Evolutionary conservation across 2,329 filamentous ascomycete genomes (phyloP).

Genomic region (Stylonectria norvegica): DNA sequence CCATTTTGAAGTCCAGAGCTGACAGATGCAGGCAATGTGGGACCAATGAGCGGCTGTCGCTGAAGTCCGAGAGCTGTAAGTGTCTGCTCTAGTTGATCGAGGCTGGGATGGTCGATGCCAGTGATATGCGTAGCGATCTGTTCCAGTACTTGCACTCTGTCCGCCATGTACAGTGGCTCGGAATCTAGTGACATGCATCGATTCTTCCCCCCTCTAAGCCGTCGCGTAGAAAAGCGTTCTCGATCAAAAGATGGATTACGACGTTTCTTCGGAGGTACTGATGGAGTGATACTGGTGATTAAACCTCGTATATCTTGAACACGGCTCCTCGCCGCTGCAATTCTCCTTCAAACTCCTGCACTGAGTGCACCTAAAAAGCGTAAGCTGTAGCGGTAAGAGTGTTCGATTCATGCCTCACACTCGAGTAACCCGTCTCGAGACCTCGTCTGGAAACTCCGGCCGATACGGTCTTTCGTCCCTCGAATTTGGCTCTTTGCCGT

Average conservation of each 20-base stretch:
- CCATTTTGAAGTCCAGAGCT: too few species aligned
- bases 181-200: slow-evolving; percentile 1
- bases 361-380: slow-evolving; percentile 15
- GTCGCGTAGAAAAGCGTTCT: not conserved
- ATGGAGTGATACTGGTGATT: slow-evolving; percentile 13
- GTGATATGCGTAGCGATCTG: slow-evolving; percentile 16
- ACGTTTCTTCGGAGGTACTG: slow-evolving; percentile 12
- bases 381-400: not conserved
- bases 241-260: not conserved
- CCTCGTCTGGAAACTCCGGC: not conserved
- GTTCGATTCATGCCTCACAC: not conserved
- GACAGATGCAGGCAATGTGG: too few species aligned
- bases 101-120: slow-evolving; percentile 13
- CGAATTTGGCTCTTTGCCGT: not conserved
- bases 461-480: not conserved
- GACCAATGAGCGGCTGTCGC: not conserved
- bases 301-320: slow-evolving; percentile 18
- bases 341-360: slow-evolving; percentile 22
- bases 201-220: not conserved
- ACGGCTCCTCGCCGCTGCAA: slow-evolving; percentile 15
- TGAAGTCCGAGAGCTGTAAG: slow-evolving; percentile 1
- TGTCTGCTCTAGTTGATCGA: slow-evolving; percentile 5
- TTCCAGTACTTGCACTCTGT: slow-evolving; percentile 18
- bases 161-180: slow-evolving; percentile 11
- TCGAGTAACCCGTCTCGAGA: slow-evolving; percentile 1